Evolutionary conservation across 2,329 filamentous ascomycete species (phyloP).

Genomic region (Boeremia exigua): DNA sequence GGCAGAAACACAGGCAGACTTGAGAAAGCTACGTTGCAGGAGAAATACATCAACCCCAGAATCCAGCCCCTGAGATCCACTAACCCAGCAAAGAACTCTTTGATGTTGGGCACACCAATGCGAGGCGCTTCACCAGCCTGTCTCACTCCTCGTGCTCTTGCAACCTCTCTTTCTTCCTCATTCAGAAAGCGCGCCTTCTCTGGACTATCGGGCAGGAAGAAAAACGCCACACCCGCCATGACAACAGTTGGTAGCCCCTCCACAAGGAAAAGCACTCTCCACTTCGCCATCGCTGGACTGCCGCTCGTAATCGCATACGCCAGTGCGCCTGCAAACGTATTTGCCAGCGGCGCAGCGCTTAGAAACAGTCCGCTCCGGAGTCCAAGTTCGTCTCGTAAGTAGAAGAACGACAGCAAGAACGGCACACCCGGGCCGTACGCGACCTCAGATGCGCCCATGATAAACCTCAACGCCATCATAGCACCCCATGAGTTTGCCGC

Average conservation of each 20-base stretch:
- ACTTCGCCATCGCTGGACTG: slow-evolving; percentile 61
- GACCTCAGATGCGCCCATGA: slow-evolving; percentile 52
- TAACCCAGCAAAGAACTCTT: slow-evolving; percentile 37
- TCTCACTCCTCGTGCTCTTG: slow-evolving; percentile 35
- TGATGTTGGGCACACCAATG: slow-evolving; percentile 37
- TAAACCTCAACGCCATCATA: slow-evolving; percentile 45
- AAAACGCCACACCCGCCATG: slow-evolving; percentile 51
- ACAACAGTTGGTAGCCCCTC: slow-evolving; percentile 53
- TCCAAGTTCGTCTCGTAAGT: slow-evolving; percentile 63
- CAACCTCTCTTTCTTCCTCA: slow-evolving; percentile 49
- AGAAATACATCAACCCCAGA: slow-evolving; percentile 47
- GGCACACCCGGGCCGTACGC: slow-evolving; percentile 54
- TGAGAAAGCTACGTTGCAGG: slow-evolving; percentile 59
- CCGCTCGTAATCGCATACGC: slow-evolving; percentile 64
- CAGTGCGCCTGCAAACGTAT: slow-evolving; percentile 75
- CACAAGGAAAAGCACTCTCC: slow-evolving; percentile 64
- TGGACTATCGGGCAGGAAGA: slow-evolving; percentile 54
- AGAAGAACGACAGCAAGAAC: slow-evolving; percentile 64
- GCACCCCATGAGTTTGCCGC: slow-evolving; percentile 38
- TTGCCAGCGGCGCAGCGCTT: slow-evolving; percentile 70
- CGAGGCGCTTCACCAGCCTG: slow-evolving; percentile 39
- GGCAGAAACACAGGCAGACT: slow-evolving; percentile 53
- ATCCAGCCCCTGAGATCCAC: slow-evolving; percentile 45
- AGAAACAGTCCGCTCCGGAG: slow-evolving; percentile 63
- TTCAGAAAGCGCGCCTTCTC: slow-evolving; percentile 51